phyloP scores from a whole-genome alignment of 2,329 filamentous ascomycete genomes.

The Tympanopsis confertula region DNA sequence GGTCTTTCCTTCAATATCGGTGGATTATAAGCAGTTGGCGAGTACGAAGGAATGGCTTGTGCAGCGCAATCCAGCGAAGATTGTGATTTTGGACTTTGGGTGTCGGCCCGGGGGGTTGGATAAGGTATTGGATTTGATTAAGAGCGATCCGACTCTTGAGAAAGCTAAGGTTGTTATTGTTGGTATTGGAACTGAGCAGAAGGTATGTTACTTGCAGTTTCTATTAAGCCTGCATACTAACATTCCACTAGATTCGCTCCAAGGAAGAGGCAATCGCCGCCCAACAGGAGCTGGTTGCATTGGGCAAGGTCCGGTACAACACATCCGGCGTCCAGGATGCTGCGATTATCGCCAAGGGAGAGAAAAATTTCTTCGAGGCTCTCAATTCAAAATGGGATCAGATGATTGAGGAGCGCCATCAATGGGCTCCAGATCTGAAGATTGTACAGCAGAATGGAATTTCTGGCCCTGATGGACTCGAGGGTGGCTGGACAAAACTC shows the following conservation, averaged over 20 bases:
- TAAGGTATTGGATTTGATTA: slow-evolving; percentile 1
- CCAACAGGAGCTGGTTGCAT: background rate
- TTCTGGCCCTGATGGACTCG: too few relatives aligned
- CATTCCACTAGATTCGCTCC: background rate
- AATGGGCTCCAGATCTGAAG: too few relatives aligned
- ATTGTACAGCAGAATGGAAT: too few relatives aligned
- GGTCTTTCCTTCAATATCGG: background rate
- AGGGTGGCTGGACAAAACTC: too few relatives aligned
- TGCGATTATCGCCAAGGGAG: slow-evolving; percentile 3
- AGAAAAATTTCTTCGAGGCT: background rate
- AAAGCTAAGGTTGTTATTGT: background rate
- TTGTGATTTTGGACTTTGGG: slow-evolving; percentile 11
- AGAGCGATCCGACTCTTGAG: slow-evolving; percentile 1
- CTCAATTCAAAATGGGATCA: too few relatives aligned
- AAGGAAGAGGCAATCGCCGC: background rate
- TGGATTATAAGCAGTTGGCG: background rate
- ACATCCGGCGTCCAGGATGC: slow-evolving; percentile 5
- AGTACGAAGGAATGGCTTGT: slow-evolving; percentile 6
- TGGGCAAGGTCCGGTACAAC: slow-evolving; percentile 2
- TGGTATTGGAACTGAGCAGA: slow-evolving; percentile 2
- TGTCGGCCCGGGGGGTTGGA: slow-evolving; percentile 2
- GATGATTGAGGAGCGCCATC: too few relatives aligned
- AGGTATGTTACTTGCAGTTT: background rate
- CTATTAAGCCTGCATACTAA: background rate
- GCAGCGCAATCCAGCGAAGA: slow-evolving; percentile 3